Percentiles rank a stretch among this genome's conserved stretches.
phyloP scores from a whole-genome alignment of 129 eudicot species.

The Artemisia argyi region DNA sequence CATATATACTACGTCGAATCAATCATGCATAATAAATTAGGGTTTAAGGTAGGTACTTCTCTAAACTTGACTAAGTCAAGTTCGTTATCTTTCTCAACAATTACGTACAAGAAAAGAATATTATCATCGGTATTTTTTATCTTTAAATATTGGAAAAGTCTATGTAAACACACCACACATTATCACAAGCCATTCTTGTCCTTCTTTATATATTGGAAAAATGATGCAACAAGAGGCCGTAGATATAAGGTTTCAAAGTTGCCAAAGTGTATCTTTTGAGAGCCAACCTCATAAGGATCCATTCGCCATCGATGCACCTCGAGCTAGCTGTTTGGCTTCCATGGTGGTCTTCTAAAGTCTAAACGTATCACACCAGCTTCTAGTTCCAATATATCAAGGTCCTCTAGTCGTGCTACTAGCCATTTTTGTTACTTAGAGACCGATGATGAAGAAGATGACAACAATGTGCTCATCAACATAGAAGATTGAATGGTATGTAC shows the following conservation, averaged over 20 bases:
- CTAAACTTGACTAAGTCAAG: background rate
- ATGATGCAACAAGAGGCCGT: constrained; percentile 30
- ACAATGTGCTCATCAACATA: constrained; percentile 29
- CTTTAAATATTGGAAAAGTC: constrained; percentile 15
- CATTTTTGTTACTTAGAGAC: constrained; percentile 65
- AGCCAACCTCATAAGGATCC: constrained; percentile 58
- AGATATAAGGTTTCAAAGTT: constrained; percentile 60
- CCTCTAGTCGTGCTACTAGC: constrained; percentile 57
- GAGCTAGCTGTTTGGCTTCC: constrained; percentile 43
- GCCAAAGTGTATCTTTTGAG: constrained; percentile 72
- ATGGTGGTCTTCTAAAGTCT: constrained; percentile 41
- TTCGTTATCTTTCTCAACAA: background rate
- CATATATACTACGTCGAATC: no score
- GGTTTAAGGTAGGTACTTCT: background rate
- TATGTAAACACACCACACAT: background rate
- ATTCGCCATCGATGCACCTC: constrained; percentile 39
- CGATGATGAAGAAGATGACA: constrained; percentile 37
- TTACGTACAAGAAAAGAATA: background rate
- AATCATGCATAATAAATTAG: background rate
- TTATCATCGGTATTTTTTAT: background rate
- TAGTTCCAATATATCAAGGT: constrained; percentile 20
- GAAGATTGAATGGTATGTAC: constrained; percentile 28
- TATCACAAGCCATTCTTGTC: constrained; percentile 8
- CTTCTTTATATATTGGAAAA: background rate
- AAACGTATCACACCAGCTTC: constrained; percentile 43